These are phyloP conservation scores for Crithidia fasciculata DNA, from an alignment of 208 protist species.

Conservation along the genomic window DNA sequence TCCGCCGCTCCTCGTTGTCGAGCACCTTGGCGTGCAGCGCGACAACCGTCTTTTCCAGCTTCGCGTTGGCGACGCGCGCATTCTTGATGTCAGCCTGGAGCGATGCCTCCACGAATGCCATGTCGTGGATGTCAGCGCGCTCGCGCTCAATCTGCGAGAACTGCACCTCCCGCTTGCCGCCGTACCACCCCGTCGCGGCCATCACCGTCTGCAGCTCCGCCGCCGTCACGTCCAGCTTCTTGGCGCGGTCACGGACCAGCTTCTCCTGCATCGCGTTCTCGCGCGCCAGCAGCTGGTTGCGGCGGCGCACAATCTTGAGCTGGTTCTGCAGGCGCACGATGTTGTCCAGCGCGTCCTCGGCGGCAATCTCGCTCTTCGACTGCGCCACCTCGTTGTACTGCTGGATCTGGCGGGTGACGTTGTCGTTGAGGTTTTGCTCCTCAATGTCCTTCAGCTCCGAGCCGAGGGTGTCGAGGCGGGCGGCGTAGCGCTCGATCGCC, in stretches of 20 bases:
- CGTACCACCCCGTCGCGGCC: conserved; percentile 77
- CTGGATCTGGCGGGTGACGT: conserved; percentile 66
- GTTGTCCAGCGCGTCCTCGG: conserved; percentile 86
- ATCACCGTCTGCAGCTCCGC: conserved; percentile 55
- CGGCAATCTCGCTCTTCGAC: conserved; percentile 61
- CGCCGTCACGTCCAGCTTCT: conserved; percentile 48
- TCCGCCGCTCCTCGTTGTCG: conserved; percentile 51
- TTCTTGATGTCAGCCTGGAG: conserved; percentile 69
- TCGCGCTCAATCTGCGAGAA: conserved; percentile 41
- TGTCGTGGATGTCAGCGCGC: conserved; percentile 58
- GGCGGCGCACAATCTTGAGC: conserved; percentile 80
- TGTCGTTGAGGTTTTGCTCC: conserved; percentile 74
- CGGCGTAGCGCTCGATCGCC: conserved; percentile 56
- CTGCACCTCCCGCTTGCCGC: conserved; percentile 45
- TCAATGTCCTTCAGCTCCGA: conserved; percentile 51
- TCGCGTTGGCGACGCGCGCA: conserved; percentile 61
- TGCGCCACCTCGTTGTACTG: conserved; percentile 55
- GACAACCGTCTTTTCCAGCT: conserved; percentile 64
- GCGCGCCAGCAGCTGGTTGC: conserved; percentile 76
- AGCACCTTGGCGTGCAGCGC: conserved; percentile 55
- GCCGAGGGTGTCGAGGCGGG: conserved; percentile 61
- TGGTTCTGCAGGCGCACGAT: conserved; percentile 87
- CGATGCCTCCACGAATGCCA: conserved; percentile 59
- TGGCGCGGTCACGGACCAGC: conserved; percentile 59
- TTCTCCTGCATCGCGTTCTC: conserved; percentile 77